A percentile compares a stretch with the other conserved stretches of the same genome.
phyloP scores from a whole-genome alignment of 768 basidiomycete species.

The Collybia nuda region DNA sequence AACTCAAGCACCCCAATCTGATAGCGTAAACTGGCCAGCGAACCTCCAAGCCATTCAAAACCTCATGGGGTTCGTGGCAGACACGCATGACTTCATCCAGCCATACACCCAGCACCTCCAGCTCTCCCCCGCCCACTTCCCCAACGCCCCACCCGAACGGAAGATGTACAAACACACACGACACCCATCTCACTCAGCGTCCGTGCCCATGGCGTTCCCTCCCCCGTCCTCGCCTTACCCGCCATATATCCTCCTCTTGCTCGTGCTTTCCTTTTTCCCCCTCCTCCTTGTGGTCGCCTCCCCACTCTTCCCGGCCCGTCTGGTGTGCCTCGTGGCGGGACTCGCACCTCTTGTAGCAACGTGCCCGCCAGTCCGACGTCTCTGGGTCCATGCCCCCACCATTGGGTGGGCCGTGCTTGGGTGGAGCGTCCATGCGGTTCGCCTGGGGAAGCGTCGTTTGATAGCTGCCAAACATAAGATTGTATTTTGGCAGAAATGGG shows the following conservation, averaged over 20 bases:
- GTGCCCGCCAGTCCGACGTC: slow-evolving; percentile 11
- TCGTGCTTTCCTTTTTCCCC: slow-evolving; percentile 48
- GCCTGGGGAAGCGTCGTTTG: not conserved
- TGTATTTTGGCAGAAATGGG: not conserved
- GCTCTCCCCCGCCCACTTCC: slow-evolving; percentile 43
- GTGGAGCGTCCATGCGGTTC: not conserved
- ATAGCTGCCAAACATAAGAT: not conserved
- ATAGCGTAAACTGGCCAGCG: slow-evolving; percentile 77
- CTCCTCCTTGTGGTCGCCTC: slow-evolving; percentile 46
- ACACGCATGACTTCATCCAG: slow-evolving; percentile 51
- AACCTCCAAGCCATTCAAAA: slow-evolving; percentile 92
- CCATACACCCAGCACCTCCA: slow-evolving; percentile 52
- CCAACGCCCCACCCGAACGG: slow-evolving; percentile 24
- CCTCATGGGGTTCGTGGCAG: slow-evolving; percentile 82
- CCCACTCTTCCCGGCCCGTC: slow-evolving; percentile 46
- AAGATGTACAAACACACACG: slow-evolving; percentile 12
- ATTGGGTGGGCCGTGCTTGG: too few relatives aligned
- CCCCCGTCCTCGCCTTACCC: slow-evolving; percentile 46
- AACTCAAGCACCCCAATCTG: slow-evolving; percentile 38
- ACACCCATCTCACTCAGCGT: slow-evolving; percentile 11
- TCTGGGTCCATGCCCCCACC: too few relatives aligned
- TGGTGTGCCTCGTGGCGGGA: slow-evolving; percentile 40
- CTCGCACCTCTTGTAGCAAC: slow-evolving; percentile 11
- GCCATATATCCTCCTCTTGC: slow-evolving; percentile 47
- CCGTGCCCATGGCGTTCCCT: slow-evolving; percentile 1